Conservation (phyloP, 768 basidiomycete genomes). For the Leccinum subgranulosum region DNA sequence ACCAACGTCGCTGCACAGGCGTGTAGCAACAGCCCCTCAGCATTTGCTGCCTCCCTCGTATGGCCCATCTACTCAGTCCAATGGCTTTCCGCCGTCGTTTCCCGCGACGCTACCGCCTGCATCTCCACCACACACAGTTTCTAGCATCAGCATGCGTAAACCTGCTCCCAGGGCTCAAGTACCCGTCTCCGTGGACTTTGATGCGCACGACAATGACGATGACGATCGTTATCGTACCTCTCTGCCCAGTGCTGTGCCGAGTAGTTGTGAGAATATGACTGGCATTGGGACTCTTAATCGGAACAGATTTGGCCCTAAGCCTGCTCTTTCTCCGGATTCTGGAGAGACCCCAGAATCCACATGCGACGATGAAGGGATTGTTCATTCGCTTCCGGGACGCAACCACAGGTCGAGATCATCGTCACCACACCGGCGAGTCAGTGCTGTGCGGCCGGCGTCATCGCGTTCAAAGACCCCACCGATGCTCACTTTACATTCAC, state of each 20-base stretch:
- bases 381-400: conserved; percentile 15
- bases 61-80: conserved; percentile 18
- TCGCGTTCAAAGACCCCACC: conserved; percentile 42
- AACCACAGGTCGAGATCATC: conserved; percentile 20
- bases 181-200: conserved; percentile 54
- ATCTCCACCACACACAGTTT: conserved; percentile 24
- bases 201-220: conserved; percentile 33
- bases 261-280: conserved; percentile 58
- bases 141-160: conserved; percentile 51
- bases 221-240: conserved; percentile 37
- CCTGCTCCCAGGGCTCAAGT: conserved; percentile 62
- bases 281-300: conserved; percentile 50
- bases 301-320: conserved; percentile 23
- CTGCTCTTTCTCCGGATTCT: conserved; percentile 6
- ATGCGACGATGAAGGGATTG: conserved; percentile 15
- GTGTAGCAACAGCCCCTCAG: conserved; percentile 31
- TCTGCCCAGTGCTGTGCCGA: conserved; percentile 54
- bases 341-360: conserved; percentile 10
- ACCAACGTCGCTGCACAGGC: conserved; percentile 30
- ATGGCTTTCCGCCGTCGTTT: conserved; percentile 17
- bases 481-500: conserved; percentile 29
- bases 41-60: conserved; percentile 17
- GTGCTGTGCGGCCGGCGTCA: conserved; percentile 33
- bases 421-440: conserved; percentile 23
- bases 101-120: conserved; percentile 15